A percentile compares a stretch with the other conserved stretches of the same genome.
phyloP scores from a whole-genome alignment of 768 basidiomycete species.

The Porpolomopsis calyptriformis region DNA sequence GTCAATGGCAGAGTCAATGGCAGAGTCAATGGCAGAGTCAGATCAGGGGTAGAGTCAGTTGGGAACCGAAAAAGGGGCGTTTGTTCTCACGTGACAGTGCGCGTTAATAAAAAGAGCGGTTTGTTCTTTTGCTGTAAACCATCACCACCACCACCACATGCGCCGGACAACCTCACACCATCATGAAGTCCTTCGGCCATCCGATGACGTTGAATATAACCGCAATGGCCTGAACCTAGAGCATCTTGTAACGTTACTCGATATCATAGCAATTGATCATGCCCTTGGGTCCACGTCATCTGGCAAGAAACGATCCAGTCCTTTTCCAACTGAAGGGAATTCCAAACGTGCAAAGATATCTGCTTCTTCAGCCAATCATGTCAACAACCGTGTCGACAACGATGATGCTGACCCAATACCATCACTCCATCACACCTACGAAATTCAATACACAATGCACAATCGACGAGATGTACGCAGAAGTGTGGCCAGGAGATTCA shows the following conservation, averaged over 20 bases:
- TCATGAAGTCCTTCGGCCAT: constrained; percentile 8
- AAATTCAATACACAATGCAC: constrained; percentile 1
- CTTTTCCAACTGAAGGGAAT: not conserved
- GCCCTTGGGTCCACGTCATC: too few relatives aligned
- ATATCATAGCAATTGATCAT: not conserved
- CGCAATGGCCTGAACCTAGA: not conserved
- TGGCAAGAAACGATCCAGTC: not conserved
- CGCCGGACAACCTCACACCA: constrained; percentile 9
- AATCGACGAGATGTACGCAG: not conserved
- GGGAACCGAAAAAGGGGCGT: too few relatives aligned
- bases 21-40: too few relatives aligned
- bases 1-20: too few relatives aligned
- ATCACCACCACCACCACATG: constrained; percentile 3
- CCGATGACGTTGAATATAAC: not conserved
- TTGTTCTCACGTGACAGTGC: not conserved
- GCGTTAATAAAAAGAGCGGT: not conserved
- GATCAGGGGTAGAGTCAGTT: too few relatives aligned
- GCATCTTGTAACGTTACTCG: not conserved
- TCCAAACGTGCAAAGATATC: not conserved
- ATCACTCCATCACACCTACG: constrained; percentile 1
- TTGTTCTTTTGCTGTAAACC: too few relatives aligned
- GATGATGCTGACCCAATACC: not conserved
- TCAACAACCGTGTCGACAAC: not conserved
- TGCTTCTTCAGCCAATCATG: not conserved
- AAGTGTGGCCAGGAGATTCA: constrained; percentile 21